phyloP scores from a whole-genome alignment of 1,284 basidiomycete species.

The Schizophyllum amplum region DNA sequence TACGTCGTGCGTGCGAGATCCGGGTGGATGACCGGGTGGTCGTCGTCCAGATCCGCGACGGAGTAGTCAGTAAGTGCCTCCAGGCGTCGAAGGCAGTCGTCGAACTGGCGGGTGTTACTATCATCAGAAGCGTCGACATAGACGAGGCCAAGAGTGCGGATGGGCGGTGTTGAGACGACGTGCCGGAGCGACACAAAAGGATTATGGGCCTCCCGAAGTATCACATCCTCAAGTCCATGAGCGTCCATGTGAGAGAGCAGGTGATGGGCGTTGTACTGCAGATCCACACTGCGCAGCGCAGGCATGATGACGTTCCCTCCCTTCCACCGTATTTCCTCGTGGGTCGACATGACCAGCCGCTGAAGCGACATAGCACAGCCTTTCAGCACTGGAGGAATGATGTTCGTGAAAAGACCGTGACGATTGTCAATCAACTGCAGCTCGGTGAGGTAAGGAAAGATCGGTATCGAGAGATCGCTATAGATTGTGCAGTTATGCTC shows the following conservation, averaged over 20 bases:
- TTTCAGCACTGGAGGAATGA: neutral
- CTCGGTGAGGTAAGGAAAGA: neutral
- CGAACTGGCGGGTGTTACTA: neutral
- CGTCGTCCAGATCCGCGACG: neutral
- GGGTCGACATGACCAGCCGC: neutral
- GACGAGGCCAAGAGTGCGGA: neutral
- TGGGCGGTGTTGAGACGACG: neutral
- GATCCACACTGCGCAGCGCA: neutral
- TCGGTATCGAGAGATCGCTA: neutral
- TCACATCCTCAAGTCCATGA: neutral
- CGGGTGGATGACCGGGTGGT: neutral
- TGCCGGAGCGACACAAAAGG: neutral
- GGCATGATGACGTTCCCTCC: neutral
- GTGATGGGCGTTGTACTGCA: neutral
- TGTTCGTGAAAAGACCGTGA: no score
- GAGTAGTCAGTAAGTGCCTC: neutral
- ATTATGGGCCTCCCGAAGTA: neutral
- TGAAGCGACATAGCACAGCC: neutral
- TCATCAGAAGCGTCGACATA: neutral
- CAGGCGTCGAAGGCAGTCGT: neutral
- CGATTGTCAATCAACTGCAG: no score
- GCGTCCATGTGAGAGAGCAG: neutral
- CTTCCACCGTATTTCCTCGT: no score
- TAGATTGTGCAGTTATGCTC: no score
- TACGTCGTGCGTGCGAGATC: neutral